Conservation (phyloP, 2,329 filamentous ascomycete species). For the Trichoderma afroharzianum region DNA sequence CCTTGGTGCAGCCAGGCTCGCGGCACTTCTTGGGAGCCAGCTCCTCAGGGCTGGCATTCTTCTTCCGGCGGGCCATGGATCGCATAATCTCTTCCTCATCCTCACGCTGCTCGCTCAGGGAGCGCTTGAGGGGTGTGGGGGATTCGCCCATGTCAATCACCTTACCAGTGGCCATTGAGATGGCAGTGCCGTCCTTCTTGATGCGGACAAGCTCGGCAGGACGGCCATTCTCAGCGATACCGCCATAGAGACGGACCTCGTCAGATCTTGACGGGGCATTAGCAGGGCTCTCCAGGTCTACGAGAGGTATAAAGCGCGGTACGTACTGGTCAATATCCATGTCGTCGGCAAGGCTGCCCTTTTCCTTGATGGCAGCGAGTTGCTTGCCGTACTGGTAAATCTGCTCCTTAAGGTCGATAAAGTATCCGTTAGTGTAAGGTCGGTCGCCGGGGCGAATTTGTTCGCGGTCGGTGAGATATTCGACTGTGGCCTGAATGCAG, state of each 20-base stretch:
- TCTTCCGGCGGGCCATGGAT: conserved; percentile 94
- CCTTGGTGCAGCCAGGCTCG: conserved; percentile 74
- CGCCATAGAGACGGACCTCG: conserved; percentile 76
- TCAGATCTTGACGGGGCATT: conserved; percentile 45
- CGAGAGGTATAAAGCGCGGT: conserved; percentile 30
- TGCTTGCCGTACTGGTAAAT: conserved; percentile 85
- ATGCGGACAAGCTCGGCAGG: conserved; percentile 81
- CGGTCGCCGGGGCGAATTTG: conserved; percentile 79
- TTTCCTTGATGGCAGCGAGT: conserved; percentile 70
- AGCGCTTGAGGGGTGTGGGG: conserved; percentile 59
- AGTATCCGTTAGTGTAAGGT: conserved; percentile 94
- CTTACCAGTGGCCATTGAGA: conserved; percentile 71
- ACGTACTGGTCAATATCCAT: conserved; percentile 59
- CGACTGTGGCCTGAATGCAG: conserved; percentile 85
- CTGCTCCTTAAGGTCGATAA: conserved; percentile 93
- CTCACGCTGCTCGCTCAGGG: conserved; percentile 64
- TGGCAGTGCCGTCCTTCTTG: conserved; percentile 73
- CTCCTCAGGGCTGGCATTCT: conserved; percentile 83
- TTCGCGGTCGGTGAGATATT: conserved; percentile 80
- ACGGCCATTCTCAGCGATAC: conserved; percentile 74
- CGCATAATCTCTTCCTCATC: conserved; percentile 81
- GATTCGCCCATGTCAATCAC: conserved; percentile 55
- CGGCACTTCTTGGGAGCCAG: conserved; percentile 75
- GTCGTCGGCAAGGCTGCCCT: conserved; percentile 54
- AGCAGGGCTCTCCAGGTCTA: conserved; percentile 25